phyloP scores from a whole-genome alignment of 2,329 filamentous ascomycete species.

The Pseudocercospora vitis region DNA sequence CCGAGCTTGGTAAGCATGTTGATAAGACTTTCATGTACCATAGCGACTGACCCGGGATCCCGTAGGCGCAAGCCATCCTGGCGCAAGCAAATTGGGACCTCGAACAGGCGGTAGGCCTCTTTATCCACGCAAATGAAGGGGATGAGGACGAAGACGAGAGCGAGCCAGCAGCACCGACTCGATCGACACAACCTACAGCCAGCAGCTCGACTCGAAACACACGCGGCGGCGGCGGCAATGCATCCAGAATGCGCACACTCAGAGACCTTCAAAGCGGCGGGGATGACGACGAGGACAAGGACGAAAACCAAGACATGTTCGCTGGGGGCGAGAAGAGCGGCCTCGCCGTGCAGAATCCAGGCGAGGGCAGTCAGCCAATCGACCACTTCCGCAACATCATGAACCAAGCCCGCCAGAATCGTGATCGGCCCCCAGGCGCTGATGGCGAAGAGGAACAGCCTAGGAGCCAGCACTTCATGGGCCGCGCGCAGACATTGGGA shows the following conservation, averaged over 20 bases:
- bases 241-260: conserved; percentile 44
- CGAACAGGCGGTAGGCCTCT: conserved; percentile 47
- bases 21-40: neutral
- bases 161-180: conserved; percentile 14
- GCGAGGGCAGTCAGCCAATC: conserved; percentile 42
- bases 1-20: conserved; percentile 34
- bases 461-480: conserved; percentile 56
- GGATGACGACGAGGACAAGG: conserved; percentile 62
- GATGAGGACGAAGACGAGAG: conserved; percentile 37
- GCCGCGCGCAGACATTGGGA: conserved; percentile 72
- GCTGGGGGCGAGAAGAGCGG: conserved; percentile 83
- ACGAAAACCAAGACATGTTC: conserved; percentile 68
- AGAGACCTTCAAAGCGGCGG: conserved; percentile 48
- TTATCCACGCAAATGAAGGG: conserved; percentile 45
- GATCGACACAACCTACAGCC: conserved; percentile 16
- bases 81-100: conserved; percentile 48
- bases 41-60: conserved; percentile 11
- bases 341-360: conserved; percentile 66
- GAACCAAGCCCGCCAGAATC: conserved; percentile 54
- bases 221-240: conserved; percentile 31
- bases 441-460: conserved; percentile 49
- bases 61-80: conserved; percentile 48
- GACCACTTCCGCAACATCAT: conserved; percentile 54
- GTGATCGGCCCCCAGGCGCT: conserved; percentile 54
- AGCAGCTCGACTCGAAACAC: conserved; percentile 23